Evolutionary conservation across 345 rosid species (phyloP).

Genomic region (Eucalyptus grandis): DNA sequence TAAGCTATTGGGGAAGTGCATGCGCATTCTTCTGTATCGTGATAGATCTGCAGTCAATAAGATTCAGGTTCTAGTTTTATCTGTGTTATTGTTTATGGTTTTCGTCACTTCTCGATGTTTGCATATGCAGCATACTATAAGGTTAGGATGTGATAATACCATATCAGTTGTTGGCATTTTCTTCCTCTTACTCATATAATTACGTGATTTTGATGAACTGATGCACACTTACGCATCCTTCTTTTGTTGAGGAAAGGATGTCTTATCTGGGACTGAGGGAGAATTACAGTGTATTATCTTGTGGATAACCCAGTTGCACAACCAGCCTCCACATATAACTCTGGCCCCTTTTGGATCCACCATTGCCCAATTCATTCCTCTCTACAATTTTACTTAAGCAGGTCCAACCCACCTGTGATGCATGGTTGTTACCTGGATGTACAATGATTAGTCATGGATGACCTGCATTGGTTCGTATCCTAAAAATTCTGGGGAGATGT

Average conservation of each 20-base stretch:
- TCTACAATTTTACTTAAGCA: background rate
- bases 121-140: background rate
- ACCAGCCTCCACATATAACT: background rate
- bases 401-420: background rate
- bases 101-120: background rate
- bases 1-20: conserved; percentile 82
- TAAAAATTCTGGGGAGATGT: background rate
- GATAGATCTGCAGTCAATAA: conserved; percentile 93
- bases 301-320: background rate
- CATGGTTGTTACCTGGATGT: background rate
- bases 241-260: background rate
- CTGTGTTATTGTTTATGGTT: background rate
- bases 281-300: background rate
- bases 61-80: conserved; percentile 45
- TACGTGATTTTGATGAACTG: background rate
- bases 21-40: conserved; percentile 92
- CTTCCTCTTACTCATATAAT: background rate
- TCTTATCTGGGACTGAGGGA: background rate
- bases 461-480: background rate
- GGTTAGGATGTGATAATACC: background rate
- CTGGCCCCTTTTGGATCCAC: background rate
- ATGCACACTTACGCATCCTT: background rate
- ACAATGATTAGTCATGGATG: background rate
- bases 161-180: background rate
- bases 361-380: background rate